A percentile compares a stretch with the other conserved stretches of the same genome.
phyloP scores from a whole-genome alignment of 2,329 filamentous ascomycete genomes.

The Aspergillus sp. region DNA sequence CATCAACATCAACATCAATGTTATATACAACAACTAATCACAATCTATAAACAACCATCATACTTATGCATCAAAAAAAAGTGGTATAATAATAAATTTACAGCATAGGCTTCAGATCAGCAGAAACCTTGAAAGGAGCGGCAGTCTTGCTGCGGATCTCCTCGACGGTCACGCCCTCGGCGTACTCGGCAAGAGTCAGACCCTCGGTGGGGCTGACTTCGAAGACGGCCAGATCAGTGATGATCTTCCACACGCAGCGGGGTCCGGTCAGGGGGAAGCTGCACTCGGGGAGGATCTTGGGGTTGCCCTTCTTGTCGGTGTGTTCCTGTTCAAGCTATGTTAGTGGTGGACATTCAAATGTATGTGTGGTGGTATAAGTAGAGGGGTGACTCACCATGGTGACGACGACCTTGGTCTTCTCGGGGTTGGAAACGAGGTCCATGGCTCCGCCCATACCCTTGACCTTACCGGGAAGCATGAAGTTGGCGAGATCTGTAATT shows the following conservation, averaged over 20 bases:
- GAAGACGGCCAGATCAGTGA: constrained; percentile 72
- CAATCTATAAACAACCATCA: background rate
- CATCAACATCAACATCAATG: too few relatives aligned
- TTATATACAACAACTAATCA: background rate
- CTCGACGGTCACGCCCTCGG: constrained; percentile 69
- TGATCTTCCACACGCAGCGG: constrained; percentile 68
- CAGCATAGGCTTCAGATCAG: constrained; percentile 58
- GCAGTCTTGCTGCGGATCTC: constrained; percentile 71
- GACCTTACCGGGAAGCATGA: constrained; percentile 83
- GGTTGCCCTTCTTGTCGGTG: constrained; percentile 67
- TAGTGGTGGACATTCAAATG: too few relatives aligned
- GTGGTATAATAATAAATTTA: constrained; percentile 18
- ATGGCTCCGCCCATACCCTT: constrained; percentile 85
- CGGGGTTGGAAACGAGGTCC: constrained; percentile 73
- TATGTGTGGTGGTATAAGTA: too few relatives aligned
- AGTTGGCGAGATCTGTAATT: constrained; percentile 73
- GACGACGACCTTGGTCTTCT: constrained; percentile 71
- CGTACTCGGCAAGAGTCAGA: constrained; percentile 64
- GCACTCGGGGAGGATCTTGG: constrained; percentile 66
- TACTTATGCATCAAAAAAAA: too few relatives aligned
- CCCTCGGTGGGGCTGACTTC: constrained; percentile 68
- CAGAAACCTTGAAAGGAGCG: constrained; percentile 66
- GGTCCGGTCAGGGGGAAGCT: constrained; percentile 67
- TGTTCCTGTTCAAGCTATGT: constrained; percentile 52
- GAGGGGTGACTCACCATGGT: constrained; percentile 49